Evolutionary conservation across 176 grass and related monocot genomes (phyloP).

Genomic region (Zea luxurians): DNA sequence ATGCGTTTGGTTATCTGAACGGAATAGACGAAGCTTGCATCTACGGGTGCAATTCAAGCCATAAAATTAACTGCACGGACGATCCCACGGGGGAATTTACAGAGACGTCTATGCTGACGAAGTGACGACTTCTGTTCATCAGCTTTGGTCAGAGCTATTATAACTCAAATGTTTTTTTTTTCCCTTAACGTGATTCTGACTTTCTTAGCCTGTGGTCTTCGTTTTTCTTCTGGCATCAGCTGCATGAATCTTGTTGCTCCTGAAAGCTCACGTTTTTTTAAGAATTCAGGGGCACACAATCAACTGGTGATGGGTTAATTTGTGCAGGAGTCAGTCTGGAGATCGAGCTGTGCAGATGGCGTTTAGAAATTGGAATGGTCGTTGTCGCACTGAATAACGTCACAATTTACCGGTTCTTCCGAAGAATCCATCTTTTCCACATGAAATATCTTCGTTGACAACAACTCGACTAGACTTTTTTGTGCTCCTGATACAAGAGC

Average conservation of each 20-base stretch:
- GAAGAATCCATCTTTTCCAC: background rate
- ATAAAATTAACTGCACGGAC: background rate
- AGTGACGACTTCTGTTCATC: background rate
- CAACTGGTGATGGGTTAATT: background rate
- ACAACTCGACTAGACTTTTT: background rate
- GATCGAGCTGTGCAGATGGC: background rate
- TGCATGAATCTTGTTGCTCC: background rate
- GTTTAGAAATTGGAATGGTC: background rate
- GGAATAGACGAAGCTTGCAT: too few species aligned
- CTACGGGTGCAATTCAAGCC: too few species aligned
- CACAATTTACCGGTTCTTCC: background rate
- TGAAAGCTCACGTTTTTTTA: background rate
- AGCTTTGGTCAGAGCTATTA: background rate
- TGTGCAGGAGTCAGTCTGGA: background rate
- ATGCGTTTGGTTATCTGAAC: too few species aligned
- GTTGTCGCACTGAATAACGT: background rate
- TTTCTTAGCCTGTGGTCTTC: background rate
- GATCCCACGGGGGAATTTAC: background rate
- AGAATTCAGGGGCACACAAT: background rate
- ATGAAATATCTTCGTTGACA: background rate
- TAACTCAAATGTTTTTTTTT: background rate
- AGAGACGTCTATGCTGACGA: constrained; percentile 16
- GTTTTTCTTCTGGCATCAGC: background rate
- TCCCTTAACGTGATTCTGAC: background rate
- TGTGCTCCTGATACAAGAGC: background rate